Evolutionary conservation across 2,329 filamentous ascomycete species (phyloP), one percentile per base, ranked within the genome.

Genomic region (Claviceps spartinae): DNA sequence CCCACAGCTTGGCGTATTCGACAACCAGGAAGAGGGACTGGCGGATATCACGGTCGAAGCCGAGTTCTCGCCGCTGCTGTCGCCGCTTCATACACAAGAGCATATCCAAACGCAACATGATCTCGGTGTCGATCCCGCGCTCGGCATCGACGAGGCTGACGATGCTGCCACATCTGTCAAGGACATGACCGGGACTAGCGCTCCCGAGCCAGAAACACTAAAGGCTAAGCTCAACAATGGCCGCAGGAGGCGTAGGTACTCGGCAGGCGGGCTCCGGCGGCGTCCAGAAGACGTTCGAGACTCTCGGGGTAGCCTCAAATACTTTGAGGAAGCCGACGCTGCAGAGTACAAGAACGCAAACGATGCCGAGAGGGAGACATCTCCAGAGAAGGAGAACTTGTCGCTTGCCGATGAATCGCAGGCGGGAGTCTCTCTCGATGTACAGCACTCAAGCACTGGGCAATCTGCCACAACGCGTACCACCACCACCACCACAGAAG

Each of bases 321-420:
- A 90, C 59, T 90, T 86, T 60, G 89, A 95, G 61, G 87, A 94
- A 59, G 88, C 91, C 30, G 88, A 90, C 22, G 91, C 94, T 61
- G 82, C 82, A 43, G 86, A 81, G 2, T 89, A 91, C 66, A 81
- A 82, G 43, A 59, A 63, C 36, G 58, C 57, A 22, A 50, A 52
- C 20, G 54, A 53, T 30, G 20, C 45, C 18, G 8, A 20, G 22
- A 52, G 16, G 20, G 50, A 40, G 2, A 16, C 46, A 2, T 45
- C 43, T 6, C 22, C 30, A 18, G 49, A 52, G 5, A 50, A 26
- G 7, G 45, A 53, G 38, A 18, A 38, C 8, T 5, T 4, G 16
- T 5, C n/a, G 18, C 24, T 3, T 6, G 11, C 34, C 14, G 4
- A 38, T 47, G 16, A 22, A 14, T 22, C 22, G 18, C 30, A 24